Evolutionary conservation across 2,329 filamentous ascomycete genomes (phyloP).

Genomic region (Aureobasidium sp.): DNA sequence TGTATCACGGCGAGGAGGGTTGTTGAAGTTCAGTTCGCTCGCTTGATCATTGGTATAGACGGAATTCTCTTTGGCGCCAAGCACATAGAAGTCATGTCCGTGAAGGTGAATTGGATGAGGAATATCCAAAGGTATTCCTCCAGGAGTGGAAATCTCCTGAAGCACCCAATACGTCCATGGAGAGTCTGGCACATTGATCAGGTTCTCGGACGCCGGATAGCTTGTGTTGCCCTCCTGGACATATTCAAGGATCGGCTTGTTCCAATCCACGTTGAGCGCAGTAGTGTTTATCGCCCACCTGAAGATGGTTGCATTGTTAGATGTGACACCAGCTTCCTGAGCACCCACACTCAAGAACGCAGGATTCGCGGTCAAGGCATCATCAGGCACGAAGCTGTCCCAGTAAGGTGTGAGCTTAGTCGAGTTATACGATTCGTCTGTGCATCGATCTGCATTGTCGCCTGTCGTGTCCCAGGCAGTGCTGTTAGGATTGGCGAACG

Average conservation of each 20-base stretch:
- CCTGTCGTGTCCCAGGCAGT: conserved; percentile 26
- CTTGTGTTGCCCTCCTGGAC: conserved; percentile 23
- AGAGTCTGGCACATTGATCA: not conserved
- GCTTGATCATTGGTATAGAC: conserved; percentile 23
- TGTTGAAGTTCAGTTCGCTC: conserved; percentile 27
- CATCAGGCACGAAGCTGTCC: conserved; percentile 24
- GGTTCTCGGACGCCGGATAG: not conserved
- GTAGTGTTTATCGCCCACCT: conserved; percentile 37
- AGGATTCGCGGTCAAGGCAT: conserved; percentile 24
- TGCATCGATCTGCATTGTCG: conserved; percentile 30
- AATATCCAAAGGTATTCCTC: not conserved
- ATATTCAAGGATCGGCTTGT: conserved; percentile 32
- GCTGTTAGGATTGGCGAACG: conserved; percentile 21
- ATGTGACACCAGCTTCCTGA: conserved; percentile 14
- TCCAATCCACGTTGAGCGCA: conserved; percentile 32
- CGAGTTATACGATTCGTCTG: conserved; percentile 27
- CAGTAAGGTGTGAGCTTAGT: conserved; percentile 30
- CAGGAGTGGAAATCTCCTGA: conserved; percentile 22
- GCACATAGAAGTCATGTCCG: conserved; percentile 29
- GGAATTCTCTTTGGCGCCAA: conserved; percentile 17
- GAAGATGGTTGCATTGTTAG: conserved; percentile 22
- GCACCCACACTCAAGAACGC: not conserved
- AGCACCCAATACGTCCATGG: conserved; percentile 32
- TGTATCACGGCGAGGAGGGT: conserved; percentile 36
- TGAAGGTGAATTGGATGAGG: conserved; percentile 21